Percentiles rank a stretch among this genome's conserved stretches.
These are phyloP conservation scores for Citrus reticulata DNA, from an alignment of 345 rosid species.

Conservation along the genomic window DNA sequence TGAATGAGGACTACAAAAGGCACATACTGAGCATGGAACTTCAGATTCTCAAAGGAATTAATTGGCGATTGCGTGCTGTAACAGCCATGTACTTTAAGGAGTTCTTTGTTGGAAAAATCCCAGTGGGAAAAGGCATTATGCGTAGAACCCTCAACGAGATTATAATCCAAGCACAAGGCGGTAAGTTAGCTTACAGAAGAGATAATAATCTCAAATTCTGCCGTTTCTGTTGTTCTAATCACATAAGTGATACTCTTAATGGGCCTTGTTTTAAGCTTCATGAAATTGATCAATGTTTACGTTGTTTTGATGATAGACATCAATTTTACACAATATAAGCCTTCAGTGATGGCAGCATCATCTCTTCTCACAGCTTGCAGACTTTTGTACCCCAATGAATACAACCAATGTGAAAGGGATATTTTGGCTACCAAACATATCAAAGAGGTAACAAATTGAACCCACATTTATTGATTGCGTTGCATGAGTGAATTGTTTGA, in stretches of 20 bases:
- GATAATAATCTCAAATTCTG: no score
- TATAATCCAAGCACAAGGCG: neutral
- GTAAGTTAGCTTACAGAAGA: neutral
- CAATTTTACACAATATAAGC: neutral
- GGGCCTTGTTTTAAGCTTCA: no score
- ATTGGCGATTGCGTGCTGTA: neutral
- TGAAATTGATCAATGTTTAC: no score
- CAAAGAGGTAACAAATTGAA: neutral
- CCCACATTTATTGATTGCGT: neutral
- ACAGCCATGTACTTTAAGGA: neutral
- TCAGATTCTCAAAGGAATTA: neutral
- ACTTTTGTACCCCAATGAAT: neutral
- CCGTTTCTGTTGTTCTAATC: no score
- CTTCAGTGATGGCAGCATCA: constrained; percentile 10
- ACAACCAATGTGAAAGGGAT: neutral
- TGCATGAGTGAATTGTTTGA: neutral
- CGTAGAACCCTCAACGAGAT: neutral
- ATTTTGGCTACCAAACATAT: neutral
- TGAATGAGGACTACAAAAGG: neutral
- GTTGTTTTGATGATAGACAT: neutral
- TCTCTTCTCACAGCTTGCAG: neutral
- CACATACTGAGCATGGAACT: neutral
- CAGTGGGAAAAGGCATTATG: neutral
- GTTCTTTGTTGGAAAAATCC: neutral
- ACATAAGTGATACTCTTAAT: no score